Evolutionary conservation across 345 rosid genomes (phyloP), one percentile per base, ranked within the genome.

Genomic region (Lagerstroemia speciosa): DNA sequence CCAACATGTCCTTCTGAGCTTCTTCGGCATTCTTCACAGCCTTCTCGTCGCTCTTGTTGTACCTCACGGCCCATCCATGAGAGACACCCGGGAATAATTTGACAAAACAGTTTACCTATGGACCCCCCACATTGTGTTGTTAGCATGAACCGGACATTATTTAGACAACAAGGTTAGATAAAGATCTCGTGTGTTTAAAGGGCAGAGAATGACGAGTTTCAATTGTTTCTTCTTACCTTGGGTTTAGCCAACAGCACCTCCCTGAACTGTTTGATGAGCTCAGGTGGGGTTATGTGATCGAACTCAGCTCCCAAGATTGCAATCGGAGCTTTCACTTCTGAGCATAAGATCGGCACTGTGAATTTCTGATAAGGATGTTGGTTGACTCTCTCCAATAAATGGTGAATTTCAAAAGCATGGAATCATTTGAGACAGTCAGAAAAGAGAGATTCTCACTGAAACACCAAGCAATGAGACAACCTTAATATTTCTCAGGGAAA

Each of bases 261-360:
- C 71, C 78, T 76, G 9, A 77, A 82, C 68, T 79, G 75, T 75
- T 77, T 77, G 76, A 82, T 52, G 48, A 79, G 81, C 17, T 73
- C 78, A 27, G 81, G 83, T 27, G 83, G 83, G 38, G 79, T 74
- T 3, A 75, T 31, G 0, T 73, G 64, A 67, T 79, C 85, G 6
- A 57, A 31, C 73, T 82, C 85, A 20, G 83, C 85, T 61, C 81
- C 85, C 50, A 82, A 68, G n/a, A 79, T 62, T 19, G 83, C 74
- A 50, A 79, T 69, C 20, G 85, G 85, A 41, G 71, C 75, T 69
- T 72, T 78, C 34, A 77, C 69, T 48, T 61, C 85, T 82, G 81
- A 78, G 70, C 69, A 55, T 11, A 20, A 63, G 9, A 58, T 58
- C 10, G 17, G 63, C 15, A 14, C 3, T 15, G 32, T 27, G 11